A percentile compares a stretch with the other conserved stretches of the same genome.
These are phyloP conservation scores for Nasturtium officinale DNA, from an alignment of 345 rosid genomes.

Conservation along the genomic window DNA sequence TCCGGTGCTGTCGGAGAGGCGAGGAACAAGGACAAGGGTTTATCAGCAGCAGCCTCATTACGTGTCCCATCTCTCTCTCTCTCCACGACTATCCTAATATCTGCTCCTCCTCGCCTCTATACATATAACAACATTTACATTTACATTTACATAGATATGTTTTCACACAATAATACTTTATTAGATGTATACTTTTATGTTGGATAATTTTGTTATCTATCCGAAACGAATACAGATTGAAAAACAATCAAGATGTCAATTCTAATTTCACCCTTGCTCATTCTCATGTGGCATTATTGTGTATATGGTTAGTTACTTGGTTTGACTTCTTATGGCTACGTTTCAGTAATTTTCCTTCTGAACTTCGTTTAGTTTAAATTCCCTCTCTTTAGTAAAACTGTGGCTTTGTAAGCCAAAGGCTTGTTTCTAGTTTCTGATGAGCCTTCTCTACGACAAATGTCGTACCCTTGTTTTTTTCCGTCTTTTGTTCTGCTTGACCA, in stretches of 20 bases:
- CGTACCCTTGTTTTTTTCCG: not conserved
- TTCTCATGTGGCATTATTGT: too few species aligned
- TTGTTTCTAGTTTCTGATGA: not conserved
- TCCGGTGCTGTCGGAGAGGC: constrained; percentile 36
- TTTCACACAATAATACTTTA: too few species aligned
- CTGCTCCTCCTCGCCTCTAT: too few species aligned
- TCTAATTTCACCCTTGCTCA: too few species aligned
- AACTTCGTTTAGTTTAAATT: not conserved
- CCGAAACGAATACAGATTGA: not conserved
- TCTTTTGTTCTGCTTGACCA: not conserved
- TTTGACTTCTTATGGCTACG: not conserved
- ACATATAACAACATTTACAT: too few species aligned
- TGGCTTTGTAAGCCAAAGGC: not conserved
- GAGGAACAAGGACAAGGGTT: constrained; percentile 44
- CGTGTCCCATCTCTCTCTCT: constrained; percentile 48
- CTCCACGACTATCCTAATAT: too few species aligned
- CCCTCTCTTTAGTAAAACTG: not conserved
- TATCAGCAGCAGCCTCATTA: constrained; percentile 42
- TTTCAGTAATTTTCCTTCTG: not conserved
- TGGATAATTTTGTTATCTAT: too few species aligned
- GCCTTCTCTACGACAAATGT: not conserved
- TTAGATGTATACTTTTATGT: too few species aligned
- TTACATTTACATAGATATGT: too few species aligned
- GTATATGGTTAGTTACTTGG: too few species aligned
- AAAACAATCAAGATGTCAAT: not conserved